Conservation (phyloP, 352 stramenopile species). For the Phytophthora pluvialis region DNA sequence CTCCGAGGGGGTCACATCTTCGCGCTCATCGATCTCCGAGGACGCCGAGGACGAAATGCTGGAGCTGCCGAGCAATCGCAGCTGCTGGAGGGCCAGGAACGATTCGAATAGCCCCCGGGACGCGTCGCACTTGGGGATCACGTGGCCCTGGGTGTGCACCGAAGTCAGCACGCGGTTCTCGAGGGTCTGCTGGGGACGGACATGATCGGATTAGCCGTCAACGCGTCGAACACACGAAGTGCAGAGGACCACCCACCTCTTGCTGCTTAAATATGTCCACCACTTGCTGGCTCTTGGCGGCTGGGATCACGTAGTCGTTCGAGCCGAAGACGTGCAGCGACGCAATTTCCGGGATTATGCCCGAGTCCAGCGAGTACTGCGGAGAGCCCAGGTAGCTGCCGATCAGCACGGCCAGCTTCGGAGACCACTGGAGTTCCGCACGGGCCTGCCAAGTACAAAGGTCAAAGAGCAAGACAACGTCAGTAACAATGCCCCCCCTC, state of each 20-base stretch:
- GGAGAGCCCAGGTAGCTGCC: constrained; percentile 73
- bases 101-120: constrained; percentile 58
- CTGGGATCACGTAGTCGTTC: constrained; percentile 84
- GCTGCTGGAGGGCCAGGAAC: constrained; percentile 48
- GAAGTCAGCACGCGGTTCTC: constrained; percentile 60
- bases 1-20: constrained; percentile 26
- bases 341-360: constrained; percentile 53
- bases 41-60: constrained; percentile 33
- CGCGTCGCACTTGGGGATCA: constrained; percentile 76
- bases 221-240: background rate
- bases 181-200: constrained; percentile 29
- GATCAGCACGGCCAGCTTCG: constrained; percentile 74
- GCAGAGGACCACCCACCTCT: constrained; percentile 40
- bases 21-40: constrained; percentile 17
- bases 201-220: background rate
- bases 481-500: constrained; percentile 4
- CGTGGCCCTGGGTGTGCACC: constrained; percentile 77
- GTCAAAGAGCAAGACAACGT: constrained; percentile 4
- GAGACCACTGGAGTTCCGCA: constrained; percentile 69
- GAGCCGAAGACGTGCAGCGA: constrained; percentile 82
- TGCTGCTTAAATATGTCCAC: constrained; percentile 66
- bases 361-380: constrained; percentile 61
- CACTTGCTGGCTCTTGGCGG: constrained; percentile 71
- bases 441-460: constrained; percentile 35
- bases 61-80: constrained; percentile 27